Evolutionary conservation across 805 yeast species (phyloP).

Genomic region (Pichia eremophila): DNA sequence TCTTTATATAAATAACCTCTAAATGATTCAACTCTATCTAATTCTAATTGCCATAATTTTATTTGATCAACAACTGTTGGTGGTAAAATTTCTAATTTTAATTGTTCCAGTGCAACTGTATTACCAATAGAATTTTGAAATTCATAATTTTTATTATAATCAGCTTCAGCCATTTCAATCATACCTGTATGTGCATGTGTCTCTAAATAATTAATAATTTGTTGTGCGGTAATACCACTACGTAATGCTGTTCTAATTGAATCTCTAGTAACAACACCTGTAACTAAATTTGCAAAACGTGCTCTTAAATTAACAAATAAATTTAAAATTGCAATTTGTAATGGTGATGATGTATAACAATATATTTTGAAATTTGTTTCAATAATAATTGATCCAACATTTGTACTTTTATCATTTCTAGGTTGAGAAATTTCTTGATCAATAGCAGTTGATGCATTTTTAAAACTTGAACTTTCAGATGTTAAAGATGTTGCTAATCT

Average conservation of each 20-base stretch:
- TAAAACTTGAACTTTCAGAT: slow-evolving; percentile 64
- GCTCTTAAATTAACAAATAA: slow-evolving; percentile 79
- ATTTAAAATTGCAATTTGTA: slow-evolving; percentile 87
- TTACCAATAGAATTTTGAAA: slow-evolving; percentile 40
- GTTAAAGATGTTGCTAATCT: slow-evolving; percentile 83
- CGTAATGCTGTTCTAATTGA: slow-evolving; percentile 74
- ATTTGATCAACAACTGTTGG: slow-evolving; percentile 97
- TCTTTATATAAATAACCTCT: slow-evolving; percentile 86
- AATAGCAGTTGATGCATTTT: slow-evolving; percentile 69
- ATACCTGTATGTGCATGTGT: slow-evolving; percentile 93
- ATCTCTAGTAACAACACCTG: slow-evolving; percentile 89
- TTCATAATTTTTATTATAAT: slow-evolving; percentile 56
- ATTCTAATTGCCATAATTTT: slow-evolving; percentile 89
- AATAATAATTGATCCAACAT: slow-evolving; percentile 65
- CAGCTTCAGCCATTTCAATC: slow-evolving; percentile 65
- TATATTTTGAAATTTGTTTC: slow-evolving; percentile 92
- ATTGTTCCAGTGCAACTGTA: slow-evolving; percentile 32
- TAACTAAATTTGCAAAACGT: slow-evolving; percentile 83
- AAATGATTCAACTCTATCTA: slow-evolving; percentile 81
- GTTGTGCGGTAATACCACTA: slow-evolving; percentile 93
- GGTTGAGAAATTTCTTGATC: slow-evolving; percentile 46
- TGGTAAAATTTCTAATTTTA: slow-evolving; percentile 60
- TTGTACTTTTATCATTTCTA: slow-evolving; percentile 11
- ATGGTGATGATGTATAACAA: slow-evolving; percentile 87
- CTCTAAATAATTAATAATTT: slow-evolving; percentile 79